Evolutionary conservation across 2,329 filamentous ascomycete genomes (phyloP), one percentile per base, ranked within the genome.

Genomic region (Aspergillus intermedius): DNA sequence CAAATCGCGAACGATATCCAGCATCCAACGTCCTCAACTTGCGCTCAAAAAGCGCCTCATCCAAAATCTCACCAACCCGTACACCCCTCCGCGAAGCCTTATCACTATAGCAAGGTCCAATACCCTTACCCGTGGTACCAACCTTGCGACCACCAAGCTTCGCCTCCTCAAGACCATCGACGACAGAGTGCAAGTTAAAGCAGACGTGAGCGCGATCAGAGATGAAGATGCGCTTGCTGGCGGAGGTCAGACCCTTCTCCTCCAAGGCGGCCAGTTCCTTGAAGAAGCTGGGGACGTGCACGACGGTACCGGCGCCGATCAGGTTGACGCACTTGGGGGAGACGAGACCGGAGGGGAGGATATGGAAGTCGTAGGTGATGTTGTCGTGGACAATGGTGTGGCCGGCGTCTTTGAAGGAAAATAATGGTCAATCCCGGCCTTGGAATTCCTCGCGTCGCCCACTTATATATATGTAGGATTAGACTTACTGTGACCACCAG

Each of bases 71-170:
- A 34, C 76, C 76, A 48, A 84, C 71, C 47, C 78, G 77, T 32
- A 83, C 72, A 55, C 81, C 81, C 39, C 75, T 75, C 49, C 81
- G 71, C 5, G 79, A 75, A 53, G 80, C 80, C 68, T 84, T 84
- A 59, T 78, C 79, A 60, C 77, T 80, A 69, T 84, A 84, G 53
- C 78, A 79, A 60, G 81, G 81, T 41, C 78, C 74, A 51, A 76
- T 75, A 40, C 74, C 74, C 58, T 76, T 75, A 28, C 72, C 70
- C 3, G 74, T 76, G 10, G 74, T 76, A 30, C 74, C 74, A 37
- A 76, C 72, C 61, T 74, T 73, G 53, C 69, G 67, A 30, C 66
- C 70, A 49, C 69, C 71, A 35, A 71, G 61, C 47, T 60, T 65
- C 43, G 71, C 68, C 58, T 76, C 73, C 53, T 72, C 69, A 37